A percentile compares a stretch with the other conserved stretches of the same genome.
Evolutionary conservation across 176 grass and related monocot genomes (phyloP).

Genomic region (Oryza officinalis): DNA sequence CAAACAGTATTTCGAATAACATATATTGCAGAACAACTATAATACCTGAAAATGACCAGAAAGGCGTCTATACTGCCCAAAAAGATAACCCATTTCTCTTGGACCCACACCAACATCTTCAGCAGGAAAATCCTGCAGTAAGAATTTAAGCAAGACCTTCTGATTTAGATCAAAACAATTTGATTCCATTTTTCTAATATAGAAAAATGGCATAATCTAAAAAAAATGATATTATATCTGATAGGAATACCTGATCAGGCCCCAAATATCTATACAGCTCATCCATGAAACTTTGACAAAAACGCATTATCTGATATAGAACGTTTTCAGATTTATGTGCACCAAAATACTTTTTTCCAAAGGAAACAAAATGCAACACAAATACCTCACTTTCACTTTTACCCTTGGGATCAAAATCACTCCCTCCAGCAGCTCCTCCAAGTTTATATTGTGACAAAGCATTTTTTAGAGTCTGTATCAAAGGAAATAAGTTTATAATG

Average conservation of each 20-base stretch:
- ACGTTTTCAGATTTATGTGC: slow-evolving; percentile 31
- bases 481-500: slow-evolving; percentile 28
- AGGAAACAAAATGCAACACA: slow-evolving; percentile 28
- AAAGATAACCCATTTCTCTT: slow-evolving; percentile 97
- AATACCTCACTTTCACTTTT: slow-evolving; percentile 94
- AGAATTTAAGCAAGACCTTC: slow-evolving; percentile 12
- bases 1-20: slow-evolving; percentile 17
- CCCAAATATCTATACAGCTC: slow-evolving; percentile 95
- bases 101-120: slow-evolving; percentile 97
- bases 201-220: slow-evolving; percentile 1
- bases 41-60: slow-evolving; percentile 97
- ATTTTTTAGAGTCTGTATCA: slow-evolving; percentile 83
- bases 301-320: slow-evolving; percentile 89
- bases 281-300: slow-evolving; percentile 99
- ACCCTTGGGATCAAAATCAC: slow-evolving; percentile 99
- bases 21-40: slow-evolving; percentile 12
- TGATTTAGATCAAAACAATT: slow-evolving; percentile 10
- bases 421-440: slow-evolving; percentile 94
- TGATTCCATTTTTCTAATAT: slow-evolving; percentile 9
- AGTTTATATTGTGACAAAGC: slow-evolving; percentile 95
- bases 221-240: not conserved
- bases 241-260: slow-evolving; percentile 79
- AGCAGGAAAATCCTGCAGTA: slow-evolving; percentile 81
- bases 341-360: slow-evolving; percentile 10
- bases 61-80: slow-evolving; percentile 96